These are phyloP conservation scores for Aspergillus tamarii DNA, from an alignment of 2,329 filamentous ascomycete species.

Conservation along the genomic window DNA sequence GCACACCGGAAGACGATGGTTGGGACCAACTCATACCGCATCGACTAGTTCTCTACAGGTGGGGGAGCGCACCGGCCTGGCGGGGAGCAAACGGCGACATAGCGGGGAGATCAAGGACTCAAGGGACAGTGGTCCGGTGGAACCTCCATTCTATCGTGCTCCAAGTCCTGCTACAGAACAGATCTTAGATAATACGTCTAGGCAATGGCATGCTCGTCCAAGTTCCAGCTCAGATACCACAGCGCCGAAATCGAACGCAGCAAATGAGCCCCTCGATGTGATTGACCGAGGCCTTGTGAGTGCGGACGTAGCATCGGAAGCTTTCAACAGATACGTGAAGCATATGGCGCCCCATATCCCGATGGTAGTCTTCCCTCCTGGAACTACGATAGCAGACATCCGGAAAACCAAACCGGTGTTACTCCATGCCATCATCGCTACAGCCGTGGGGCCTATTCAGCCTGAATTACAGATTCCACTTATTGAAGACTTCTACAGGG, in stretches of 20 bases:
- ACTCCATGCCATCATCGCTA: slow-evolving; percentile 61
- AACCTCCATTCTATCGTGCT: neutral
- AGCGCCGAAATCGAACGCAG: slow-evolving; percentile 20
- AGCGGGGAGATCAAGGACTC: slow-evolving; percentile 34
- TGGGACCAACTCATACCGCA: slow-evolving; percentile 22
- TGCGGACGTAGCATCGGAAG: slow-evolving; percentile 53
- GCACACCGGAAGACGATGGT: slow-evolving; percentile 39
- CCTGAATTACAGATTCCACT: slow-evolving; percentile 64
- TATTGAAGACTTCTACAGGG: slow-evolving; percentile 70
- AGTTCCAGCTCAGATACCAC: slow-evolving; percentile 10
- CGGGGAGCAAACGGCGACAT: slow-evolving; percentile 36
- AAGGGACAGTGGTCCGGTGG: slow-evolving; percentile 7
- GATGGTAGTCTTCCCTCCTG: slow-evolving; percentile 59
- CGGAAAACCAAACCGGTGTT: slow-evolving; percentile 62
- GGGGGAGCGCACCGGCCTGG: slow-evolving; percentile 10
- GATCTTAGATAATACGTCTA: slow-evolving; percentile 18
- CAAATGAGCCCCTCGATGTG: slow-evolving; percentile 47
- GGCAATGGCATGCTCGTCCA: slow-evolving; percentile 24
- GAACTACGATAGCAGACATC: slow-evolving; percentile 57
- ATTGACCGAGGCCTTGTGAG: slow-evolving; percentile 57
- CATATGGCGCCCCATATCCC: slow-evolving; percentile 61
- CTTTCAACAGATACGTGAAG: slow-evolving; percentile 61
- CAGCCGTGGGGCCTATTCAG: slow-evolving; percentile 56
- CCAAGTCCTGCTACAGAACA: slow-evolving; percentile 28
- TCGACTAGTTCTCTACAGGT: slow-evolving; percentile 8